Evolutionary conservation across 2,329 filamentous ascomycete species (phyloP), one percentile per base, ranked within the genome.

Genomic region (Aspergillus udagawae): DNA sequence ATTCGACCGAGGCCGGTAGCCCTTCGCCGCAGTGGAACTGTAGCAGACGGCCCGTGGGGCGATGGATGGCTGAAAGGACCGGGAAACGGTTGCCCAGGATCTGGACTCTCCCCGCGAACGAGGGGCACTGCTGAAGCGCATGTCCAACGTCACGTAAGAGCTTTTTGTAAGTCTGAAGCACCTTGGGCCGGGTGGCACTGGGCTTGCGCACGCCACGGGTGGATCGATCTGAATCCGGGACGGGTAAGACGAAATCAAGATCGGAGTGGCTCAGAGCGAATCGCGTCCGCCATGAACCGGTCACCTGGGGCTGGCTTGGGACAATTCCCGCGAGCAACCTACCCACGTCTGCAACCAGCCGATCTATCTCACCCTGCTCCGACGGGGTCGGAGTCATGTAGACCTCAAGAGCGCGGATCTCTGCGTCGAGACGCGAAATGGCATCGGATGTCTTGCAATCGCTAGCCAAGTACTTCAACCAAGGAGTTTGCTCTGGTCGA

Each of bases 211-310:
- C 58, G n/a, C 47, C 58, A 23, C 65, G 57, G 53, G 53, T 45
- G 4, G 66, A 58, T n/a, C 65, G 60, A 20, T 68, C 61, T 29
- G 57, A 54, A 54, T 68, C 68, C 27, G 63, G 54, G 20, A 73
- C 63, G n/a, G 61, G 60, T 61, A 73, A 75, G 52, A 70, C 77
- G 69, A 74, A 80, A 64, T 86, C 81, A 12, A 87, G 73, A 66
- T 83, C 81, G 6, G 85, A 87, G 44, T 75, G 73, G 28, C 80
- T 76, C 53, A 80, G 65, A 0, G 80, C 78, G 38, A 86, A 69
- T 8, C 82, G 81, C 14, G 79, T 84, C 10, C 70, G 68, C 55
- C 80, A 74, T 8, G 83, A 86, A 20, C 84, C 84, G 57, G 83
- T 81, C 2, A 82, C 59, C 56, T 81, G 74, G 6, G 76, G 71